Percentiles rank a stretch among this genome's conserved stretches.
phyloP scores from a whole-genome alignment of 768 basidiomycete species.

The Podaxis carcinomalis region DNA sequence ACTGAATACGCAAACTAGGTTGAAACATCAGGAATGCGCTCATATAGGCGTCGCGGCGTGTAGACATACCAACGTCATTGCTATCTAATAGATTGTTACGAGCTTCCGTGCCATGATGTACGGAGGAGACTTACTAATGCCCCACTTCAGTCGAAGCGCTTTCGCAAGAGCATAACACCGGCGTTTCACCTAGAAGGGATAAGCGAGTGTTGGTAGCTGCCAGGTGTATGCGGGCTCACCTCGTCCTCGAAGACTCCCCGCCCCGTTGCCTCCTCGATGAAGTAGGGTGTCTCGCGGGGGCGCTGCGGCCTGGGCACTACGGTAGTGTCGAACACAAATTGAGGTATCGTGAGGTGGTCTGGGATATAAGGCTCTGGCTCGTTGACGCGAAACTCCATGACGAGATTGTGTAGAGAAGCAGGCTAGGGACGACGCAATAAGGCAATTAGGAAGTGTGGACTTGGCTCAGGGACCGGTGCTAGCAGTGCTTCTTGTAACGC shows the following conservation, averaged over 20 bases:
- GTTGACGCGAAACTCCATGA: conserved; percentile 32
- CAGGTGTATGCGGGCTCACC: conserved; percentile 27
- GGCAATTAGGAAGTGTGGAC: not conserved
- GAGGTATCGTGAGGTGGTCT: conserved; percentile 60
- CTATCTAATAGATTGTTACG: conserved; percentile 29
- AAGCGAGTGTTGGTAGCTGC: not conserved
- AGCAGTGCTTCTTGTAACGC: not conserved
- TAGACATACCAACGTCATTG: conserved; percentile 45
- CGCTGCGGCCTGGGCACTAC: conserved; percentile 42
- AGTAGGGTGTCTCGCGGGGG: conserved; percentile 43
- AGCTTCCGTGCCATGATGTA: not conserved
- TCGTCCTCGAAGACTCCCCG: conserved; percentile 39
- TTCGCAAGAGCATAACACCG: conserved; percentile 54
- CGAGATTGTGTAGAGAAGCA: not conserved
- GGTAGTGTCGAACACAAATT: conserved; percentile 53
- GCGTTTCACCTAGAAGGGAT: conserved; percentile 22
- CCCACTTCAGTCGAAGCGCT: conserved; percentile 42
- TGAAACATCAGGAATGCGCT: not conserved
- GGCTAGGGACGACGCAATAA: not conserved
- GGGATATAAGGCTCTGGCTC: conserved; percentile 43
- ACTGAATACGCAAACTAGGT: conserved; percentile 56
- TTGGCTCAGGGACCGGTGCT: not conserved
- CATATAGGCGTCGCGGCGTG: conserved; percentile 4
- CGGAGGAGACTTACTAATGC: conserved; percentile 34
- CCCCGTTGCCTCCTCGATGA: conserved; percentile 56